Conservation (phyloP, 306 rosid species). For the Cicer cuneatum region DNA sequence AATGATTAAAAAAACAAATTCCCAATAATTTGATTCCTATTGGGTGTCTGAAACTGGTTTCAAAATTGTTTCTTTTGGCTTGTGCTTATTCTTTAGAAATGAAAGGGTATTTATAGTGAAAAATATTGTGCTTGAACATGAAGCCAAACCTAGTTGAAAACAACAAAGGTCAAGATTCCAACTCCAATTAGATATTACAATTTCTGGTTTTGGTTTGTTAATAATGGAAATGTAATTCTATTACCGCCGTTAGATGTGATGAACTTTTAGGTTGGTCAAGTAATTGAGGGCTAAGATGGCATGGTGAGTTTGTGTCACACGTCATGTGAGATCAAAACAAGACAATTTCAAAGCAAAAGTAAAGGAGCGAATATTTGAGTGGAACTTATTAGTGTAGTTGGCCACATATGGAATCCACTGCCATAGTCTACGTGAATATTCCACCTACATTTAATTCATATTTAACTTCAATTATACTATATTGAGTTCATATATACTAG, state of each 20-base stretch:
- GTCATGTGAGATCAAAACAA: too few species aligned
- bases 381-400: conserved; percentile 33
- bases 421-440: background rate
- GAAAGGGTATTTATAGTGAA: conserved; percentile 53
- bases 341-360: too few species aligned
- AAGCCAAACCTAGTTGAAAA: background rate
- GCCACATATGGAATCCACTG: conserved; percentile 30
- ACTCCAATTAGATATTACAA: conserved; percentile 57
- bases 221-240: background rate
- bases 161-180: background rate
- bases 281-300: conserved; percentile 5
- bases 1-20: background rate
- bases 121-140: conserved; percentile 4
- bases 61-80: conserved; percentile 30
- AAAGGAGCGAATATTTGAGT: conserved; percentile 51
- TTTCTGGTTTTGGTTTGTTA: background rate
- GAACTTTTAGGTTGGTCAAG: background rate
- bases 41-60: conserved; percentile 11
- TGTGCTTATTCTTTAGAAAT: background rate
- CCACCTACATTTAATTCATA: background rate
- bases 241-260: conserved; percentile 37
- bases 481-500: too few species aligned
- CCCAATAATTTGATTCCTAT: background rate
- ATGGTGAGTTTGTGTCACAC: too few species aligned
- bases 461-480: background rate